These are phyloP conservation scores for Physcia stellaris DNA, from an alignment of 495 filamentous ascomycete species.

Conservation along the genomic window DNA sequence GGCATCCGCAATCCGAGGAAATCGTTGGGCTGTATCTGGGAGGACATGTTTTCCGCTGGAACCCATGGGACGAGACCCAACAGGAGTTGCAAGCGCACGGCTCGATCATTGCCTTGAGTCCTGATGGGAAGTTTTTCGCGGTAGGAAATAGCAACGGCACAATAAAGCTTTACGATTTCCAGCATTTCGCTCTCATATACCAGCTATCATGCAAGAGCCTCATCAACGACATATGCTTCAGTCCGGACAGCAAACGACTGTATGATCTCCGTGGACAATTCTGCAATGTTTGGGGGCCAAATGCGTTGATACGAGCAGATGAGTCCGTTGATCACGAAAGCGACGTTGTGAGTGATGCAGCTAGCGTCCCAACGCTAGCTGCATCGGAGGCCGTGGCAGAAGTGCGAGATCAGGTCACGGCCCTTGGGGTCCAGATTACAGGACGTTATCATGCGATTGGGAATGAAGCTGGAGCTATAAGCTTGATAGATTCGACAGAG, in stretches of 20 bases:
- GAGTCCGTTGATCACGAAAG: constrained; percentile 5
- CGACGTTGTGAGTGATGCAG: background rate
- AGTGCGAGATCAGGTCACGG: constrained; percentile 1
- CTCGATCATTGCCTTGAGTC: constrained; percentile 14
- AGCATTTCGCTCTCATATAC: constrained; percentile 13
- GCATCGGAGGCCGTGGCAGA: constrained; percentile 3
- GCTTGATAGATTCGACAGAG: background rate
- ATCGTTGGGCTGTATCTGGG: constrained; percentile 18
- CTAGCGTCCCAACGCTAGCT: background rate
- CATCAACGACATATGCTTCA: constrained; percentile 10
- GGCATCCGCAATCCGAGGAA: constrained; percentile 14
- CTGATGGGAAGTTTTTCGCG: constrained; percentile 16
- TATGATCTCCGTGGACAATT: constrained; percentile 13
- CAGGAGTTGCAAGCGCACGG: constrained; percentile 11
- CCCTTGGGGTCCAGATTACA: constrained; percentile 1
- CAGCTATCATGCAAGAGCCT: constrained; percentile 13
- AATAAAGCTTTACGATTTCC: constrained; percentile 16
- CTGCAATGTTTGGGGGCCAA: constrained; percentile 16
- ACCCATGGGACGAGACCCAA: constrained; percentile 5
- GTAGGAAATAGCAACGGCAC: constrained; percentile 14
- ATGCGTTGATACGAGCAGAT: constrained; percentile 9
- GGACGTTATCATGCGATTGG: constrained; percentile 1
- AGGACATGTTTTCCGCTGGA: constrained; percentile 20
- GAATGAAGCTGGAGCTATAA: constrained; percentile 5
- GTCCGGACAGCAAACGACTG: constrained; percentile 13